A percentile compares a stretch with the other conserved stretches of the same genome.
Conservation (phyloP, 768 basidiomycete species). For the Rhodotorula kratochvilovae region DNA sequence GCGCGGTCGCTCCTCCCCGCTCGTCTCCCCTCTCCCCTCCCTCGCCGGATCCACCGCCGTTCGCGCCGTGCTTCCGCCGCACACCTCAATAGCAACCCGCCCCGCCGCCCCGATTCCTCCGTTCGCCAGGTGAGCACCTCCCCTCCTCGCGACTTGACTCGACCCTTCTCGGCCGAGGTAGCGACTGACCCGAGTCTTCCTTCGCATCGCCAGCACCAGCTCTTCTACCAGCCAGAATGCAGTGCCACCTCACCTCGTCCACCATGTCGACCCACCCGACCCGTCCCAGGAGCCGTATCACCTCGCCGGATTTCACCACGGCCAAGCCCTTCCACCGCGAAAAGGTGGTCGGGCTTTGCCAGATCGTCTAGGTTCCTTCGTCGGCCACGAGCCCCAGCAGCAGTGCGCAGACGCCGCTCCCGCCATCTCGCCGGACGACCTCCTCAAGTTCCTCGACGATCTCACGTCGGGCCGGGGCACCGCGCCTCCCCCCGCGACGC, state of each 20-base stretch:
- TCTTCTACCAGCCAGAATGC: no score
- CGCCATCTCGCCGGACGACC: neutral
- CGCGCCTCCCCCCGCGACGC: neutral
- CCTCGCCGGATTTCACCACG: constrained; percentile 13
- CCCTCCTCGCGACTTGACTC: neutral
- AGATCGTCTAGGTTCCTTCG: no score
- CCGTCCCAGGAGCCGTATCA: neutral
- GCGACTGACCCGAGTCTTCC: no score
- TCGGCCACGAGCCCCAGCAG: neutral
- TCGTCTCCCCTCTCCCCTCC: neutral
- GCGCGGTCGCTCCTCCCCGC: neutral
- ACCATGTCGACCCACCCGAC: neutral
- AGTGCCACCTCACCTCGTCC: neutral
- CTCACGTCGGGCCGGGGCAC: constrained; percentile 2
- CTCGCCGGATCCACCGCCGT: constrained; percentile 6
- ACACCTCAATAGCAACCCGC: neutral
- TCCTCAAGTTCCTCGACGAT: neutral
- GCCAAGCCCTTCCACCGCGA: constrained; percentile 12
- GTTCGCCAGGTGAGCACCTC: neutral
- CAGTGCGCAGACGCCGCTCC: neutral
- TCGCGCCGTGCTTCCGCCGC: constrained; percentile 11
- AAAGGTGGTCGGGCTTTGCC: neutral
- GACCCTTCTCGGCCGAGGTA: no score
- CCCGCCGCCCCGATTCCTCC: neutral
- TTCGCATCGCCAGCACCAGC: neutral